Conservation (phyloP, 768 basidiomycete species). For the Paxillus involutus region DNA sequence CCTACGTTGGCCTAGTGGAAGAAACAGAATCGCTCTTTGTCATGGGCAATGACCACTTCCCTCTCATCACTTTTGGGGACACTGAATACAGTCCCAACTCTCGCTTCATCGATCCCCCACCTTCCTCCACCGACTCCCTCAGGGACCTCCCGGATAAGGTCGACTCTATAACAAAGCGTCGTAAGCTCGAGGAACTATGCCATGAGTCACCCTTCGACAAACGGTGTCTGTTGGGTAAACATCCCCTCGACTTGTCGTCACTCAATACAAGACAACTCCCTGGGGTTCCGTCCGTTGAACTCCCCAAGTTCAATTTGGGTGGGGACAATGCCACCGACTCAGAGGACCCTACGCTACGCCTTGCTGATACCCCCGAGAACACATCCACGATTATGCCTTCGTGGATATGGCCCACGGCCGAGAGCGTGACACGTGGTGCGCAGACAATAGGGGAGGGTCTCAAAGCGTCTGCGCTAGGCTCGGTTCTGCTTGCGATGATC, state of each 20-base stretch:
- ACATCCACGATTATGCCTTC: conserved; percentile 11
- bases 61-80: conserved; percentile 74
- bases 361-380: conserved; percentile 16
- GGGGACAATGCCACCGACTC: conserved; percentile 10
- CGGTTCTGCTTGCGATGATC: conserved; percentile 21
- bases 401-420: conserved; percentile 12
- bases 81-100: conserved; percentile 34
- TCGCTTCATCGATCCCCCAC: conserved; percentile 35
- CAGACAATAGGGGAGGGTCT: conserved; percentile 13
- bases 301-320: conserved; percentile 19
- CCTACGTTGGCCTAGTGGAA: conserved; percentile 80
- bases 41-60: conserved; percentile 80
- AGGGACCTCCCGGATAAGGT: conserved; percentile 40
- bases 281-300: conserved; percentile 45
- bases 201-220: conserved; percentile 41
- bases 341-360: conserved; percentile 13
- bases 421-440: not conserved
- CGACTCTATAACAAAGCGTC: conserved; percentile 44
- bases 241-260: conserved; percentile 46
- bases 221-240: conserved; percentile 64
- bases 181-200: conserved; percentile 45
- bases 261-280: conserved; percentile 61
- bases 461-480: conserved; percentile 16
- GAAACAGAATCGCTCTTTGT: conserved; percentile 78
- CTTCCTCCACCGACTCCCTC: conserved; percentile 25